These are phyloP conservation scores for Boletellus deceptivus DNA, from an alignment of 1,284 basidiomycete genomes.

Conservation along the genomic window DNA sequence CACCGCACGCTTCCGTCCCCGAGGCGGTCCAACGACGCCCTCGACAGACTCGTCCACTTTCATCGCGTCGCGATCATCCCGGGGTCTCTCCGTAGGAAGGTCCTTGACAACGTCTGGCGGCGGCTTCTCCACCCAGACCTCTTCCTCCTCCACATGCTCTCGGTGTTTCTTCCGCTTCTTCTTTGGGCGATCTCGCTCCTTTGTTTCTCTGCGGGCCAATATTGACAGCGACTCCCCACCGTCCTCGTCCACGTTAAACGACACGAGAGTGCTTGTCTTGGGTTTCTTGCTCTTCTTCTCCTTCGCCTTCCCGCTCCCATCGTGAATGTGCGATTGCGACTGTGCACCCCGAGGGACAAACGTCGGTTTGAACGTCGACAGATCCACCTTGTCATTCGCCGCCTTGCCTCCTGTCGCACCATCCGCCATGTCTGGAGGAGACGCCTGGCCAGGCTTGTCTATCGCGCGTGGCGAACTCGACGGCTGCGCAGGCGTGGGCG, in stretches of 20 bases:
- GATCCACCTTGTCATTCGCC: slow-evolving; percentile 45
- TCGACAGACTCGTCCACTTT: slow-evolving; percentile 6
- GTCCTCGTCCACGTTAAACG: slow-evolving; percentile 68
- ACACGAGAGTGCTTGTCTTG: slow-evolving; percentile 50
- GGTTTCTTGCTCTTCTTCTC: slow-evolving; percentile 42
- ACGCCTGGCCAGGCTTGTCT: background rate
- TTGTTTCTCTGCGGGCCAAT: slow-evolving; percentile 27
- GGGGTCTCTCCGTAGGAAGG: slow-evolving; percentile 9
- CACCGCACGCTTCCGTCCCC: slow-evolving; percentile 60
- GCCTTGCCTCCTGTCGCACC: slow-evolving; percentile 6
- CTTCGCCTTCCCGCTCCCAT: slow-evolving; percentile 32
- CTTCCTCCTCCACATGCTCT: slow-evolving; percentile 35
- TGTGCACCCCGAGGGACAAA: slow-evolving; percentile 66
- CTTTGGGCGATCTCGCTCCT: slow-evolving; percentile 45
- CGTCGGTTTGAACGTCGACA: slow-evolving; percentile 73
- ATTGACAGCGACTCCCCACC: slow-evolving; percentile 40
- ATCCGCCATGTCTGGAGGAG: background rate
- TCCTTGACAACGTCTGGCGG: slow-evolving; percentile 22
- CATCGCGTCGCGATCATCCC: slow-evolving; percentile 1
- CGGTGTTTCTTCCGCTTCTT: slow-evolving; percentile 46
- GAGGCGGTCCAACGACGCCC: slow-evolving; percentile 23
- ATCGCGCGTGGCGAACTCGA: background rate
- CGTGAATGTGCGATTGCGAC: slow-evolving; percentile 17
- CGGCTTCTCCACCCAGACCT: slow-evolving; percentile 36
- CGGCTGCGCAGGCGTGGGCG: slow-evolving; percentile 7